Conservation (phyloP, 176 grass and related monocot genomes). For the Dactylis glomerata region DNA sequence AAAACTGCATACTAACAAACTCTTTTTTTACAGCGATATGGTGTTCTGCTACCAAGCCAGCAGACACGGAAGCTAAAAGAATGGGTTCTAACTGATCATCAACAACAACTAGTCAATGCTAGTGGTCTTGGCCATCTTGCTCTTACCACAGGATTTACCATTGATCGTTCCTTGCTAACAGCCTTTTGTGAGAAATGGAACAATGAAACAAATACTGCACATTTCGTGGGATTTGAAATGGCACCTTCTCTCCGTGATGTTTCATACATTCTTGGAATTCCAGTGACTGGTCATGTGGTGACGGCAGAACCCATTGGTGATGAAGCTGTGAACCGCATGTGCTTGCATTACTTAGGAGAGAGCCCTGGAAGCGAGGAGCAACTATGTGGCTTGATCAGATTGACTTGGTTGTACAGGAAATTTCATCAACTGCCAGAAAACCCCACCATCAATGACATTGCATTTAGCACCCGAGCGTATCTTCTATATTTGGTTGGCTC, state of each 20-base stretch:
- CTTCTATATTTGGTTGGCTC: constrained; percentile 60
- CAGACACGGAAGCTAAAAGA: constrained; percentile 62
- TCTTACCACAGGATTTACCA: constrained; percentile 59
- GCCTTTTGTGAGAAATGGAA: constrained; percentile 61
- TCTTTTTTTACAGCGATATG: constrained; percentile 38
- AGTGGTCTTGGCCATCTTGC: constrained; percentile 65
- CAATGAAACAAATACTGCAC: constrained; percentile 61
- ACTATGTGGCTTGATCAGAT: constrained; percentile 55
- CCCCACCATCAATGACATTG: constrained; percentile 45
- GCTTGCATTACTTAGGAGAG: constrained; percentile 51
- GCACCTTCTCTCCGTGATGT: constrained; percentile 53
- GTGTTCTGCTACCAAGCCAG: constrained; percentile 61
- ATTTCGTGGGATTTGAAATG: constrained; percentile 64
- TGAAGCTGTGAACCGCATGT: constrained; percentile 57
- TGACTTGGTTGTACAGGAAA: constrained; percentile 61
- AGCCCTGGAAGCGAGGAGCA: constrained; percentile 55
- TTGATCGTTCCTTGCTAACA: constrained; percentile 58
- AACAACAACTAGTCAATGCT: constrained; percentile 52
- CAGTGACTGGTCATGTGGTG: constrained; percentile 56
- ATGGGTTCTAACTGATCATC: constrained; percentile 53
- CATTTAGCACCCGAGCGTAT: constrained; percentile 54
- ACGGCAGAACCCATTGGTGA: constrained; percentile 45
- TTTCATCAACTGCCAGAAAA: constrained; percentile 52
- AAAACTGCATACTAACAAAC: constrained; percentile 12
- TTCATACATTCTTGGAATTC: constrained; percentile 60